A percentile compares a stretch with the other conserved stretches of the same genome.
phyloP scores from a whole-genome alignment of 176 grass and related monocot genomes.

The Tuctoria greenei region DNA sequence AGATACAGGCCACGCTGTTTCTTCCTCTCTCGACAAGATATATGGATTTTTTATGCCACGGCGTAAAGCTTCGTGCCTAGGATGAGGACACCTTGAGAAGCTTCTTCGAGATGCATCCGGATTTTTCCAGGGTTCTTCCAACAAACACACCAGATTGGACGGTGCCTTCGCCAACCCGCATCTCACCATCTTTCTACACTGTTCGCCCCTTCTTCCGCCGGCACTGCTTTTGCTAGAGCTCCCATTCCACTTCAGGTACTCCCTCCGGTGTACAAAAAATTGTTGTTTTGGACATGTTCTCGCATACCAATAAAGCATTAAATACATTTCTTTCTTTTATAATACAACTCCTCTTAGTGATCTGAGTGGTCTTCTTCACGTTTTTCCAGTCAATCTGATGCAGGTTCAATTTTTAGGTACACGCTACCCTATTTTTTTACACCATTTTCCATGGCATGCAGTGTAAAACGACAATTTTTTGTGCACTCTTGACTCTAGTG shows the following conservation, averaged over 20 bases:
- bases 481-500: too few relatives aligned
- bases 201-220: neutral
- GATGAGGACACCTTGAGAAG: neutral
- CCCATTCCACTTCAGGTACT: neutral
- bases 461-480: too few relatives aligned
- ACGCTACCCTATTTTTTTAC: too few relatives aligned
- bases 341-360: too few relatives aligned
- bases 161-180: neutral
- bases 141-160: neutral
- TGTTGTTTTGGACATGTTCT: too few relatives aligned
- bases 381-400: too few relatives aligned
- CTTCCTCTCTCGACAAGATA: neutral
- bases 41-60: neutral
- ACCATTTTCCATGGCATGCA: too few relatives aligned
- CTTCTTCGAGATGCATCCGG: neutral
- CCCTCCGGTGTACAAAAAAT: too few relatives aligned
- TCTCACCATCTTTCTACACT: constrained; percentile 1
- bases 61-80: neutral
- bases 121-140: neutral
- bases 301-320: too few relatives aligned
- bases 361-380: too few relatives aligned
- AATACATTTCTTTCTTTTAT: too few relatives aligned
- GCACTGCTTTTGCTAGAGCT: neutral
- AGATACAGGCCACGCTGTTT: neutral
- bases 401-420: too few relatives aligned